Conservation (phyloP, 2,329 filamentous ascomycete genomes). For the Chaetoscypha palmicola region DNA sequence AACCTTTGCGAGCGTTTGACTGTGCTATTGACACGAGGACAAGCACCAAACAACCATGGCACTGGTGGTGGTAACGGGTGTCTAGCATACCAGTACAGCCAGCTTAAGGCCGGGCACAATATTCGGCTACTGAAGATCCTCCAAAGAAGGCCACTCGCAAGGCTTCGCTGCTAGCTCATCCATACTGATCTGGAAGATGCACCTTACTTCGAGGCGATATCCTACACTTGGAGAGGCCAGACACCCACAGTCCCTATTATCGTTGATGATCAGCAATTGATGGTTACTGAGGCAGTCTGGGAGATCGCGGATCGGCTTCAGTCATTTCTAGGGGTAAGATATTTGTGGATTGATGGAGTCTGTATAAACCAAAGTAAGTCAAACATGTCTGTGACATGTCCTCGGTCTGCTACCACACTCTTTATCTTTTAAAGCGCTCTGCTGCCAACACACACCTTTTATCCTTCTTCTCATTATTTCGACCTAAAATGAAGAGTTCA, state of each 20-base stretch:
- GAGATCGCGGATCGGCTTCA: background rate
- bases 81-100: background rate
- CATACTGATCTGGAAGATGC: background rate
- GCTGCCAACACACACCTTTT: too few relatives aligned
- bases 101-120: background rate
- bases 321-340: background rate
- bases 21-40: too few relatives aligned
- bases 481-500: too few relatives aligned
- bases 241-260: constrained; percentile 3
- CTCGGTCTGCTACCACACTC: too few relatives aligned
- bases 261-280: constrained; percentile 1
- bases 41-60: too few relatives aligned
- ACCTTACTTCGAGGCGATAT: constrained; percentile 26
- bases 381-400: too few relatives aligned
- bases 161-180: background rate
- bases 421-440: too few relatives aligned
- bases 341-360: constrained; percentile 6
- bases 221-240: constrained; percentile 31
- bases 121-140: background rate
- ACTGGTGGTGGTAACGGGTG: too few relatives aligned
- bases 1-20: too few relatives aligned
- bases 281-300: background rate
- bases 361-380: constrained; percentile 14
- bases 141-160: background rate
- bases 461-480: too few relatives aligned